Percentiles rank a stretch among this genome's conserved stretches.
Evolutionary conservation across 345 rosid genomes (phyloP).

Genomic region (Brassica nigra): DNA sequence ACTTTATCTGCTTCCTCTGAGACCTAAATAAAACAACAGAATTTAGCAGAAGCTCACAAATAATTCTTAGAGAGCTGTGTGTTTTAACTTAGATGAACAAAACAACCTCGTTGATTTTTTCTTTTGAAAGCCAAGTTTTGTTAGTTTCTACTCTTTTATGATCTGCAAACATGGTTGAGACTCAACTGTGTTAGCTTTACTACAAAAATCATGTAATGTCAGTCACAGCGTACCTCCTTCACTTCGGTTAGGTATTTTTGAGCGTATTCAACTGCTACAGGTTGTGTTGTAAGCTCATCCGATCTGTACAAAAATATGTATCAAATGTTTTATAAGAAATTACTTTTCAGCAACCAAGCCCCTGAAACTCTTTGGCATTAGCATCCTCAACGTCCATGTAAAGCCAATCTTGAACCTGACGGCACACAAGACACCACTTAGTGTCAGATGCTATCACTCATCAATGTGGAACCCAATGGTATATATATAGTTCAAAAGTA

Average conservation of each 20-base stretch:
- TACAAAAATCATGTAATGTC: too few species aligned
- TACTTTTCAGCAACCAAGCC: too few species aligned
- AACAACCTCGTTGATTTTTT: slow-evolving; percentile 70
- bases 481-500: neutral
- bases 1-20: slow-evolving; percentile 58
- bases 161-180: neutral
- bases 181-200: neutral
- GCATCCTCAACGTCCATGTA: slow-evolving; percentile 45
- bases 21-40: slow-evolving; percentile 46
- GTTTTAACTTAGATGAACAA: slow-evolving; percentile 1
- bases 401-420: neutral
- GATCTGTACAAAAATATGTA: neutral
- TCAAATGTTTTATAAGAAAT: neutral
- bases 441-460: neutral
- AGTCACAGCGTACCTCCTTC: neutral
- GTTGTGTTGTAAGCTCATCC: neutral
- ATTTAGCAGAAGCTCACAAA: neutral
- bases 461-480: neutral
- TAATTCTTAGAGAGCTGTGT: neutral
- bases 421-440: neutral
- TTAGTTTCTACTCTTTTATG: neutral
- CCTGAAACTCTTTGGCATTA: slow-evolving; percentile 66
- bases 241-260: neutral
- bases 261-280: neutral
- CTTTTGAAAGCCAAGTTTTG: slow-evolving; percentile 4